Base-by-base conservation (phyloP, 2,329 filamentous ascomycete species). In the Gaeumannomyces tritici region DNA sequence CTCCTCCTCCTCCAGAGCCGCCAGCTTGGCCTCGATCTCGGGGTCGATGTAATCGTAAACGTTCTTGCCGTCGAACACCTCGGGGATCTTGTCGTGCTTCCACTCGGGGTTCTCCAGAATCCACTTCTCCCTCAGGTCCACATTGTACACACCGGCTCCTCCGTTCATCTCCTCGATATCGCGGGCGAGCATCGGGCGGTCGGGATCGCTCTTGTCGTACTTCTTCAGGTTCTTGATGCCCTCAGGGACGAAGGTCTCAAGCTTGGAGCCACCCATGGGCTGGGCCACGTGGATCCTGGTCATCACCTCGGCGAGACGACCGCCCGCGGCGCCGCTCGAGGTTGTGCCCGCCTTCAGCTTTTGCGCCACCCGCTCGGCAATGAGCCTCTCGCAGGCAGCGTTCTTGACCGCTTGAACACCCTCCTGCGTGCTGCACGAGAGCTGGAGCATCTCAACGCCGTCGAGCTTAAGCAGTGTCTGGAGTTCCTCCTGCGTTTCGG, bases 1-100 rank as follows among this genome's bases (percentile, higher is more conserved):
- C 75, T 99, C 95, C 73, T 99, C 96, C 66, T 93, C 93, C 76
- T 99, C 95, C 42, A 99, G 83, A 62, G 91, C 91, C 61, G 89
- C 88, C 60, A 99, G 84, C 80, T 96, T 98, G 68, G 87, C 84
- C 71, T 96, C 95, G 72, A 99, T 99, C 62, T 99, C 96, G 1
- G 93, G 93, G 71, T 98, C 95, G 71, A 99, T 87, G 75, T 91
- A 99, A 76, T 99, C 95, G 78, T 93, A 95, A 63, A 99, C 90
- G 75, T 99, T 99, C 83, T 93, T 93, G 75, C 95, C 95, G 72
- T 98, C 88, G 75, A 93, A 89, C 59, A 97, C 83, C 76, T 99
- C 95, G 35, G 95, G 95, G 62, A 98, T 90, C 77, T 90, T 91
- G 79, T 99, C 96, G 73, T 96, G 85, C 75, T 96, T 96, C 95